phyloP scores from a whole-genome alignment of 2,329 filamentous ascomycete species.

The Aspergillus aculeatinus region DNA sequence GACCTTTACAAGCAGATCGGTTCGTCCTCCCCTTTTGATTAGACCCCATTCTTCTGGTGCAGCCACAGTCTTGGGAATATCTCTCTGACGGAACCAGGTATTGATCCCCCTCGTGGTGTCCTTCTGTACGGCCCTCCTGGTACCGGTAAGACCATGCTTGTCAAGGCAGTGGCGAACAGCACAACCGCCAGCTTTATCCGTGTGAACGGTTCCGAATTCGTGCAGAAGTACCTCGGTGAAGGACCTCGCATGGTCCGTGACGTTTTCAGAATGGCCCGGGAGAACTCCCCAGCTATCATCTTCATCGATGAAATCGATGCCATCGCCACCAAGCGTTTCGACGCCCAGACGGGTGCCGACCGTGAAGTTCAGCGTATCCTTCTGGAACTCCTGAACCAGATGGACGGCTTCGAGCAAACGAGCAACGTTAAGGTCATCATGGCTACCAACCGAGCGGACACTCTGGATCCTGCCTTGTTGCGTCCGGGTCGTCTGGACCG shows the following conservation, averaged over 20 bases:
- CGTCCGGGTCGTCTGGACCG: constrained; percentile 93
- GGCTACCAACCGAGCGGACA: constrained; percentile 98
- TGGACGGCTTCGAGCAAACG: constrained; percentile 99
- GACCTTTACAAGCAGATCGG: constrained; percentile 99
- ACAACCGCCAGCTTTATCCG: constrained; percentile 98
- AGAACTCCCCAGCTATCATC: constrained; percentile 97
- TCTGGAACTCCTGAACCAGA: constrained; percentile 95
- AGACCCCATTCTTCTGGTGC: too few relatives aligned
- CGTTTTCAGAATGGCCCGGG: constrained; percentile 97
- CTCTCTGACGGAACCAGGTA: constrained; percentile 48
- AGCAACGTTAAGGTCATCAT: constrained; percentile 99
- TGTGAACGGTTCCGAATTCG: constrained; percentile 96
- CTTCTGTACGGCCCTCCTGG: constrained; percentile 94
- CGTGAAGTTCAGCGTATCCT: constrained; percentile 98
- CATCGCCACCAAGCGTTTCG: constrained; percentile 98
- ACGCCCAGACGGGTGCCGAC: constrained; percentile 96
- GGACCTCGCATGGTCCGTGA: constrained; percentile 98
- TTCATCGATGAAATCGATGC: constrained; percentile 99
- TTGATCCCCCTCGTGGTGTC: constrained; percentile 94
- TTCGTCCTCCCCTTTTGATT: constrained; percentile 24
- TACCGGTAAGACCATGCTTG: constrained; percentile 94
- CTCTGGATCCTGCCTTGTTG: constrained; percentile 88
- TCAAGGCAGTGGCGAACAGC: constrained; percentile 97
- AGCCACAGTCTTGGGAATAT: background rate
- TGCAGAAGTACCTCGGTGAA: constrained; percentile 97